Conservation (phyloP, 1,139 yeast genomes). For the Nakaseomyces uthaithaninus region DNA sequence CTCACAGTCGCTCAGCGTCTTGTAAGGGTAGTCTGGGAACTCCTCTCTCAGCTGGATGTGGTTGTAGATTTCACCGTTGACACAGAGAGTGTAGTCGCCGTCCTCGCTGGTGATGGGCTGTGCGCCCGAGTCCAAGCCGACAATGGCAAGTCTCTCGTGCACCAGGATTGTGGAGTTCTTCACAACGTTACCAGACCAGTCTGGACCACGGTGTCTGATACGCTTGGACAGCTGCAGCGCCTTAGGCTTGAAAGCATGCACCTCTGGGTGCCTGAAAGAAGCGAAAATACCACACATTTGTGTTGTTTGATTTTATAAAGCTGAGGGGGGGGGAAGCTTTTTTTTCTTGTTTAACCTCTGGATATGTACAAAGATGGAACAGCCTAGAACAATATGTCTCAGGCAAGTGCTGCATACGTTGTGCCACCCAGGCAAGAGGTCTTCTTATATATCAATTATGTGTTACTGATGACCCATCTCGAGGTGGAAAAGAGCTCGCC, state of each 20-base stretch:
- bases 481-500: too few relatives aligned
- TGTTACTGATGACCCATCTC: too few relatives aligned
- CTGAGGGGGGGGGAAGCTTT: too few relatives aligned
- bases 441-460: too few relatives aligned
- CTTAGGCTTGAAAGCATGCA: constrained; percentile 71
- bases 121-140: constrained; percentile 93
- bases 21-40: constrained; percentile 62
- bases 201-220: constrained; percentile 98
- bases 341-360: too few relatives aligned
- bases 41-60: constrained; percentile 81
- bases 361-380: too few relatives aligned
- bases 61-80: constrained; percentile 97
- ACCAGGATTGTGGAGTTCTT: constrained; percentile 73
- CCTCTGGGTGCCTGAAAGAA: constrained; percentile 73
- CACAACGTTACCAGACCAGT: constrained; percentile 88
- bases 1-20: constrained; percentile 92
- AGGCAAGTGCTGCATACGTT: too few relatives aligned
- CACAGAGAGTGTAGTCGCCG: constrained; percentile 66
- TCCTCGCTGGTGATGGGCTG: constrained; percentile 88
- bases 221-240: constrained; percentile 86
- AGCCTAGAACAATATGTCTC: too few relatives aligned
- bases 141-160: constrained; percentile 95
- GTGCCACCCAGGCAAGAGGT: too few relatives aligned
- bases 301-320: too few relatives aligned
- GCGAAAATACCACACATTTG: constrained; percentile 97